Conservation (phyloP, 495 filamentous ascomycete species). For the Xylaria scruposa region DNA sequence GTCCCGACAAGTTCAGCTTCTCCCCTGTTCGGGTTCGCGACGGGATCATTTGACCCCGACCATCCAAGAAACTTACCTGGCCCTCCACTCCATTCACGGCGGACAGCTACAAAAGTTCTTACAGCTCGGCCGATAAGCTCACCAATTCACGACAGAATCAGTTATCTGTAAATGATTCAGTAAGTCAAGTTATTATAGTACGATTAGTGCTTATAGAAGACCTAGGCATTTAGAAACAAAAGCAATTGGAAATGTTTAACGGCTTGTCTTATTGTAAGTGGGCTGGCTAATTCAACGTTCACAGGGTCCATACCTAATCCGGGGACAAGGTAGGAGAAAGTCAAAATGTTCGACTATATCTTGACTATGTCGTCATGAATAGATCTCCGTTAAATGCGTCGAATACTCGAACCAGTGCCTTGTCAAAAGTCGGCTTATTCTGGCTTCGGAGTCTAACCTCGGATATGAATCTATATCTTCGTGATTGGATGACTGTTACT, state of each 20-base stretch:
- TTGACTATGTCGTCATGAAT: background rate
- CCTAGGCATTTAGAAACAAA: background rate
- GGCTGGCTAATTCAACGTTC: background rate
- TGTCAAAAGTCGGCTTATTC: background rate
- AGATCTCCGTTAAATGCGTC: background rate
- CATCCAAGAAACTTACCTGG: background rate
- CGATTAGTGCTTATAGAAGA: background rate
- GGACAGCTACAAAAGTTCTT: background rate
- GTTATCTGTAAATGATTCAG: background rate
- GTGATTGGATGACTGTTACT: background rate
- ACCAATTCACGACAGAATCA: background rate
- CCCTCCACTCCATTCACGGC: background rate
- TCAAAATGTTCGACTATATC: background rate
- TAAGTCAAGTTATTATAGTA: background rate
- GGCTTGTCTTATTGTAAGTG: background rate
- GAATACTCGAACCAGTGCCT: background rate
- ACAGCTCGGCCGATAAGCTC: background rate
- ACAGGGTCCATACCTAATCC: background rate
- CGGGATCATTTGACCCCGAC: background rate
- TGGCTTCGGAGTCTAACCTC: background rate
- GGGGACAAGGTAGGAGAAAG: background rate
- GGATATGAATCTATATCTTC: background rate
- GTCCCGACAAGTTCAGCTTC: constrained; percentile 5
- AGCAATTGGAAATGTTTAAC: background rate
- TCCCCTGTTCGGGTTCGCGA: background rate